phyloP scores from a whole-genome alignment of 257 asterid genomes.

The Hygrophila difformis region DNA sequence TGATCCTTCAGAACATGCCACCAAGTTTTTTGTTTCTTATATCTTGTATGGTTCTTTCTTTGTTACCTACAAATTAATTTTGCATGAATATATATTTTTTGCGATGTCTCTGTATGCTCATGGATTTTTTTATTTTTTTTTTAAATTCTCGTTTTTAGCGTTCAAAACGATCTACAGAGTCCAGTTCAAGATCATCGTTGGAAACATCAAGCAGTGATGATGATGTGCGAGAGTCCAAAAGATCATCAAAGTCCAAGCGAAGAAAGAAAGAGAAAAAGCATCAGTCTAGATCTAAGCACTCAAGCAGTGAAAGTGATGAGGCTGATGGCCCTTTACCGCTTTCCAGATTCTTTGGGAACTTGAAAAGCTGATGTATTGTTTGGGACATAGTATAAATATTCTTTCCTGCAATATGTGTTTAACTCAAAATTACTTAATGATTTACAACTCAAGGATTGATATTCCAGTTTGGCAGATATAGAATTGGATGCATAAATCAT shows the following conservation, averaged over 20 bases:
- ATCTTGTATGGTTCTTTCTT: no score
- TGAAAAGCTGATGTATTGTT: slow-evolving; percentile 33
- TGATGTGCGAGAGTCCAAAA: slow-evolving; percentile 51
- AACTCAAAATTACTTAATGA: not conserved
- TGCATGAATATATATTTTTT: not conserved
- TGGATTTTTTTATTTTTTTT: not conserved
- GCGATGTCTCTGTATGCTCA: no score
- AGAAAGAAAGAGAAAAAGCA: slow-evolving; percentile 66
- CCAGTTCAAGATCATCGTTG: slow-evolving; percentile 60
- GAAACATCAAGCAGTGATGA: slow-evolving; percentile 71
- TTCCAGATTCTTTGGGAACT: slow-evolving; percentile 73
- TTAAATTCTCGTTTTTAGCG: slow-evolving; percentile 26
- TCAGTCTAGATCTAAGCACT: slow-evolving; percentile 45
- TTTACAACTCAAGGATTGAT: slow-evolving; percentile 4
- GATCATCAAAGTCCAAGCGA: slow-evolving; percentile 53
- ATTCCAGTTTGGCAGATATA: slow-evolving; percentile 9
- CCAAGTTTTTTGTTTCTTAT: no score
- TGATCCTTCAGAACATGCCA: no score
- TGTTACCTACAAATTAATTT: not conserved
- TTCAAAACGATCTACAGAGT: slow-evolving; percentile 56
- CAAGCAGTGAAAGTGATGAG: slow-evolving; percentile 26
- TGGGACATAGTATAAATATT: not conserved
- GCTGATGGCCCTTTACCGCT: slow-evolving; percentile 73
- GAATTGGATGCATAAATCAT: slow-evolving; percentile 1
- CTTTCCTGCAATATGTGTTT: slow-evolving; percentile 5